Percentiles rank a stretch among this genome's conserved stretches.
These are phyloP conservation scores for Orbilia javanica DNA, from an alignment of 2,329 filamentous ascomycete genomes.

Conservation along the genomic window DNA sequence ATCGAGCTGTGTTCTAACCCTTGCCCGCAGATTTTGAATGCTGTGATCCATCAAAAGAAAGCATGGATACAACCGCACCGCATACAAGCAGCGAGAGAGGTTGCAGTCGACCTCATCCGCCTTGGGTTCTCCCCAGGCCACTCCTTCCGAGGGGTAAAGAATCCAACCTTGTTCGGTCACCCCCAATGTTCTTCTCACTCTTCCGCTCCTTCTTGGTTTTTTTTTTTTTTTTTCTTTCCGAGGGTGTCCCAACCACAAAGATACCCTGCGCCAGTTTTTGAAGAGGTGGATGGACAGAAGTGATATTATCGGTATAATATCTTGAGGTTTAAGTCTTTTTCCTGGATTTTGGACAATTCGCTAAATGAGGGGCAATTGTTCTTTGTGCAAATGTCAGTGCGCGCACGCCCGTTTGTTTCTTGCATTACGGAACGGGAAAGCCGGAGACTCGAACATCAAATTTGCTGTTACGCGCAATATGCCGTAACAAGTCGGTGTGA, in stretches of 20 bases:
- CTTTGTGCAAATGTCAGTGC: conserved; percentile 49
- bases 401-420: conserved; percentile 56
- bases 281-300: conserved; percentile 35
- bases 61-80: conserved; percentile 50
- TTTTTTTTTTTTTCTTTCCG: conserved; percentile 6
- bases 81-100: conserved; percentile 22
- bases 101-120: conserved; percentile 38
- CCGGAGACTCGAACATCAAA: conserved; percentile 39
- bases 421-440: conserved; percentile 58
- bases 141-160: conserved; percentile 48
- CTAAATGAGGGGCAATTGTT: conserved; percentile 52
- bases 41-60: conserved; percentile 58
- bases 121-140: conserved; percentile 36
- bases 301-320: conserved; percentile 19
- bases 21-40: conserved; percentile 57
- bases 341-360: conserved; percentile 38
- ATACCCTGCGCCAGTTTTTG: conserved; percentile 5
- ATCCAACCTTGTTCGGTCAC: conserved; percentile 24
- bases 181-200: conserved; percentile 33
- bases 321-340: conserved; percentile 22
- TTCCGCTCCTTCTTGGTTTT: background rate
- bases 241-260: conserved; percentile 52
- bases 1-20: conserved; percentile 47
- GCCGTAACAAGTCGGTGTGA: conserved; percentile 52
- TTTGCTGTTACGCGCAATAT: conserved; percentile 51